These are phyloP conservation scores for Guadua angustifolia DNA, from an alignment of 176 grass and related monocot species.

Conservation along the genomic window DNA sequence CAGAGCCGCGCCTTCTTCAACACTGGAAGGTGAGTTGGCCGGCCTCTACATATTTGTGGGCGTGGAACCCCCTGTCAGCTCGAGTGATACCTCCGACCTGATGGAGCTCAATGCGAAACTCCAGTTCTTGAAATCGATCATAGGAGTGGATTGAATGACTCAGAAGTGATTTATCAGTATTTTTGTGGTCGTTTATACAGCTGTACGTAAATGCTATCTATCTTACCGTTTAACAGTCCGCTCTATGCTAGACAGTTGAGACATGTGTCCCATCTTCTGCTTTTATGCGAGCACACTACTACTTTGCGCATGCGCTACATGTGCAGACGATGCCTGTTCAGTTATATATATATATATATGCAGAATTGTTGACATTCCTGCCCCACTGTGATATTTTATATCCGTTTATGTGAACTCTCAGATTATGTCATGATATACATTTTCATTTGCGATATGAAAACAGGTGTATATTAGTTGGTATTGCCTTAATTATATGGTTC, in stretches of 20 bases:
- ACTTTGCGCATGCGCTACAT: neutral
- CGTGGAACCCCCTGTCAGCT: conserved; percentile 31
- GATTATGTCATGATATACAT: too few relatives aligned
- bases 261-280: neutral
- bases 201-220: neutral
- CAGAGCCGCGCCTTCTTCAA: neutral
- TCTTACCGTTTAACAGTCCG: neutral
- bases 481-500: too few relatives aligned
- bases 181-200: neutral
- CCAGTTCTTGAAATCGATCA: conserved; percentile 50
- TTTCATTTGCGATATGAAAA: neutral
- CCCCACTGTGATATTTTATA: neutral
- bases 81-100: neutral
- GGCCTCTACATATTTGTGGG: conserved; percentile 44
- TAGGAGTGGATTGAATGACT: conserved; percentile 43
- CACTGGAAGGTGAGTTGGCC: conserved; percentile 32
- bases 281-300: neutral
- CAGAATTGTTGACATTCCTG: neutral
- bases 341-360: neutral
- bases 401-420: neutral
- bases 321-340: neutral
- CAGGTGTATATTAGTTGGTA: too few relatives aligned
- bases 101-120: conserved; percentile 36
- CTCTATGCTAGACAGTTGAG: neutral
- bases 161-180: neutral